Conservation (phyloP, 495 filamentous ascomycete genomes). For the Chaetomium cochliodes region DNA sequence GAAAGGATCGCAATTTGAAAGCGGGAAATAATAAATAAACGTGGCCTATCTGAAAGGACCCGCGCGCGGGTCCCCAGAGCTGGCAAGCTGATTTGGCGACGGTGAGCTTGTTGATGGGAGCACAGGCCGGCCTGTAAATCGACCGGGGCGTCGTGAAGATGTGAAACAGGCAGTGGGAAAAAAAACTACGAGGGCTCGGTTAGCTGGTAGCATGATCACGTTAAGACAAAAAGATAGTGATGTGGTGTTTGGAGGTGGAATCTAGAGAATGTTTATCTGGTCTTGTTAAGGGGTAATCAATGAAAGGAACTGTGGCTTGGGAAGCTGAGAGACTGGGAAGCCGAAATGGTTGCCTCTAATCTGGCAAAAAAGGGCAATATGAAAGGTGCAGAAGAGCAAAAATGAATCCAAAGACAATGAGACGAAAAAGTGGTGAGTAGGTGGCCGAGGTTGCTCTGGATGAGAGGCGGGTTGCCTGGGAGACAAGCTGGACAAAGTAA, state of each 20-base stretch:
- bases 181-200: not conserved
- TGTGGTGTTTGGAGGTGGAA: not conserved
- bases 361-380: not conserved
- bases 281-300: slow-evolving; percentile 5
- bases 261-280: not conserved
- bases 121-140: not conserved
- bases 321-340: not conserved
- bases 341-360: not conserved
- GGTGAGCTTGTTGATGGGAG: not conserved
- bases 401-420: not conserved
- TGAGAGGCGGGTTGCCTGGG: not conserved
- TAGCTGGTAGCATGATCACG: not conserved
- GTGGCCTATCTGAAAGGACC: not conserved
- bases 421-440: not conserved
- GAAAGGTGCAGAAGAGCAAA: not conserved
- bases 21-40: not conserved
- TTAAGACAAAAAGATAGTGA: not conserved
- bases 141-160: not conserved
- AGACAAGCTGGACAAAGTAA: not conserved
- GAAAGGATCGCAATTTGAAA: not conserved
- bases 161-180: not conserved
- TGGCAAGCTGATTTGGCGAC: not conserved
- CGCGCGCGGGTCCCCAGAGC: slow-evolving; percentile 8
- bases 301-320: not conserved
- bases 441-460: not conserved